A percentile compares a stretch with the other conserved stretches of the same genome.
phyloP scores from a whole-genome alignment of 768 basidiomycete genomes.

The Rossbeevera mucosa region DNA sequence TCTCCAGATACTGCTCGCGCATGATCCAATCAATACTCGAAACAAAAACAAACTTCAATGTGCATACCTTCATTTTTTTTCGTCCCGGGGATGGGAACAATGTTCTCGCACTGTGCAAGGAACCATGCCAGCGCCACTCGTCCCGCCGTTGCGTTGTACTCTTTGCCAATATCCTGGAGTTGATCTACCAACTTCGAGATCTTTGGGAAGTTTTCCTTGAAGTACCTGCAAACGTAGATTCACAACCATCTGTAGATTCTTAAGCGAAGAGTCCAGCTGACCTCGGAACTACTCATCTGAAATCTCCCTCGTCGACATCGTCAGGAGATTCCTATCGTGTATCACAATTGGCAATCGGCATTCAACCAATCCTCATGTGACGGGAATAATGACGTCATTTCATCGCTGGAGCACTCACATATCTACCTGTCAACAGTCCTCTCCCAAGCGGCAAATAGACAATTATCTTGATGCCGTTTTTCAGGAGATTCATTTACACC shows the following conservation, averaged over 20 bases:
- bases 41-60: not conserved
- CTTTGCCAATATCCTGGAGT: slow-evolving; percentile 30
- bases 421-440: slow-evolving; percentile 46
- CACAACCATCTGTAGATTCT: not conserved
- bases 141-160: slow-evolving; percentile 34
- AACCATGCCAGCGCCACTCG: slow-evolving; percentile 41
- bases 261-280: slow-evolving; percentile 15
- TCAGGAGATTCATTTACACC: slow-evolving; percentile 36
- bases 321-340: slow-evolving; percentile 29
- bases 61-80: slow-evolving; percentile 30
- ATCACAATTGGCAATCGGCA: not conserved
- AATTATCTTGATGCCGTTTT: slow-evolving; percentile 47
- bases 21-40: not conserved
- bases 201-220: slow-evolving; percentile 42
- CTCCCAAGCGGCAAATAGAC: slow-evolving; percentile 52
- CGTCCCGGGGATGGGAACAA: slow-evolving; percentile 41
- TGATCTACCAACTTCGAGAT: slow-evolving; percentile 37
- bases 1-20: slow-evolving; percentile 38
- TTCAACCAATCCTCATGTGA: not conserved
- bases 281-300: slow-evolving; percentile 21
- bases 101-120: slow-evolving; percentile 34
- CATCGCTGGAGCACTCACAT: slow-evolving; percentile 24
- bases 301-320: slow-evolving; percentile 29
- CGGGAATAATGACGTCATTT: not conserved
- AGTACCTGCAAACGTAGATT: slow-evolving; percentile 19